Evolutionary conservation across 2,329 filamentous ascomycete species (phyloP).

Genomic region (Ilyonectria robusta): DNA sequence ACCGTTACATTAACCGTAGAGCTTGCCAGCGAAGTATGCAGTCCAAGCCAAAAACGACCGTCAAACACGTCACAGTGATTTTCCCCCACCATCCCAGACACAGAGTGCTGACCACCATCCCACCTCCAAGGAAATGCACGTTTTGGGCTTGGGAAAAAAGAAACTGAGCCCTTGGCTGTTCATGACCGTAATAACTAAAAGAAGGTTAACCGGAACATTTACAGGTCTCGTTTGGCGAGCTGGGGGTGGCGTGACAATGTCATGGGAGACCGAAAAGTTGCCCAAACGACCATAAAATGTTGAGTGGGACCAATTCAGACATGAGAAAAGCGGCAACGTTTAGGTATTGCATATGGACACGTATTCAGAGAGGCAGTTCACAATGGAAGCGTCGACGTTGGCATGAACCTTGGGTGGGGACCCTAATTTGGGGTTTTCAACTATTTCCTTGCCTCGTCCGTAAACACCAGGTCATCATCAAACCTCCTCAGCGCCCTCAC

Average conservation of each 20-base stretch:
- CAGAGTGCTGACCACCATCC: not conserved
- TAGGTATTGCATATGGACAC: not conserved
- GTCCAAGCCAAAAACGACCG: not conserved
- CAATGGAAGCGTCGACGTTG: not conserved
- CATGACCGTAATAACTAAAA: too few relatives aligned
- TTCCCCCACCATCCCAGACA: not conserved
- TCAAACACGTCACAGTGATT: not conserved
- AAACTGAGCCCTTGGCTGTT: not conserved
- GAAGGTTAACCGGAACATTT: too few relatives aligned
- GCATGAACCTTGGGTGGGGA: conserved; percentile 15
- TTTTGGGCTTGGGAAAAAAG: not conserved
- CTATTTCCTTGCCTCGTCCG: conserved; percentile 41
- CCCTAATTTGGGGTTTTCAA: conserved; percentile 33
- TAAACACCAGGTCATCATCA: conserved; percentile 33
- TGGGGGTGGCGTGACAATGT: not conserved
- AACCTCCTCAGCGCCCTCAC: conserved; percentile 36
- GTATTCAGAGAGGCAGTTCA: not conserved
- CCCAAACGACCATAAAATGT: not conserved
- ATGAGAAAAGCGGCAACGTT: not conserved
- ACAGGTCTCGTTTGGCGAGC: not conserved
- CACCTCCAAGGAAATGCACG: not conserved
- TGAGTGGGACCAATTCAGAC: not conserved
- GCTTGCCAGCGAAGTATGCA: not conserved
- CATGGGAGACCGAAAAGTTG: not conserved
- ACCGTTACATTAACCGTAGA: not conserved